phyloP scores from a whole-genome alignment of 2,329 filamentous ascomycete species.

The Botryotinia convoluta region DNA sequence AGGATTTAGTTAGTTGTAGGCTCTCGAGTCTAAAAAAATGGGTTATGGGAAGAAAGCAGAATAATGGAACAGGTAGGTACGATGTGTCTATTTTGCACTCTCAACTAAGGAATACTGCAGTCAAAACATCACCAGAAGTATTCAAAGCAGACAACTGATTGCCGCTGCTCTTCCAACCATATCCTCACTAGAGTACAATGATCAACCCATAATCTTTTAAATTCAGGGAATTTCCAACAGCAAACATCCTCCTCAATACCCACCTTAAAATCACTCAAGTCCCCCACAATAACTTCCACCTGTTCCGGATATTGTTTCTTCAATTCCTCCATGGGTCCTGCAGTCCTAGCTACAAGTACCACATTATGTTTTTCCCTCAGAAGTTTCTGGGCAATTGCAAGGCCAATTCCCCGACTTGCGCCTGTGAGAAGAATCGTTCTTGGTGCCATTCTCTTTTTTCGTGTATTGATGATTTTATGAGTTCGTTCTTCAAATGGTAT shows the following conservation, averaged over 20 bases:
- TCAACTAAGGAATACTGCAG: neutral
- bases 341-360: constrained; percentile 56
- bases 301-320: constrained; percentile 51
- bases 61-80: neutral
- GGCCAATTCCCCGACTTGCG: constrained; percentile 61
- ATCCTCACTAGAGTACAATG: neutral
- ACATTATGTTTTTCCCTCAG: constrained; percentile 55
- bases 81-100: neutral
- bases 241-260: constrained; percentile 18
- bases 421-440: constrained; percentile 71
- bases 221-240: neutral
- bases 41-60: neutral
- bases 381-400: constrained; percentile 53
- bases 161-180: neutral
- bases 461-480: no score
- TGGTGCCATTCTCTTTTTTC: constrained; percentile 46
- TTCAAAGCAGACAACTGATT: neutral
- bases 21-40: no score
- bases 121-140: neutral
- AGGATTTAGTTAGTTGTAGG: neutral
- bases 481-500: neutral
- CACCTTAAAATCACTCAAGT: constrained; percentile 54
- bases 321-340: constrained; percentile 48
- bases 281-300: constrained; percentile 55
- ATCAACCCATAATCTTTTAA: neutral